Evolutionary conservation across 371 early-diverging fungal species (phyloP).

Genomic region (Sporodiniella umbellata): DNA sequence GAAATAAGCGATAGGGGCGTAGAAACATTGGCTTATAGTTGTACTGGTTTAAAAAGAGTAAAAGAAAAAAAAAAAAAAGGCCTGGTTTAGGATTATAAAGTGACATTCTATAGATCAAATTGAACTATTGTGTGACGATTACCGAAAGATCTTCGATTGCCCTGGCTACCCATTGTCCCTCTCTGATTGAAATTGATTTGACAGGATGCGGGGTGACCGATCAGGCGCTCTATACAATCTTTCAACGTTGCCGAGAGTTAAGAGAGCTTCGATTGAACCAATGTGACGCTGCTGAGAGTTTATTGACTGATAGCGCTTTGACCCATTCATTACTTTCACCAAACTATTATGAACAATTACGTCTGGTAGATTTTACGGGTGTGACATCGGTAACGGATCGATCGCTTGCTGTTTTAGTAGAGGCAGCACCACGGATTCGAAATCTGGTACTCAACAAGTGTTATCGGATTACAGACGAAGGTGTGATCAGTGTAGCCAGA

Average conservation of each 20-base stretch:
- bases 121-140: constrained; percentile 51
- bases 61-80: constrained; percentile 2
- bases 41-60: constrained; percentile 38
- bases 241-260: constrained; percentile 42
- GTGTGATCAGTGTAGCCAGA: constrained; percentile 45
- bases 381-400: constrained; percentile 48
- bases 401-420: constrained; percentile 39
- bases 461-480: constrained; percentile 48
- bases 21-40: constrained; percentile 22
- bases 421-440: constrained; percentile 55
- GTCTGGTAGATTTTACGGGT: constrained; percentile 57
- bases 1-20: constrained; percentile 36
- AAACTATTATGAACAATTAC: constrained; percentile 46
- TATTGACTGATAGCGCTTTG: constrained; percentile 45
- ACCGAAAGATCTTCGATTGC: constrained; percentile 48
- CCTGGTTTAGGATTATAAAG: neutral
- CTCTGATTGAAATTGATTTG: constrained; percentile 58
- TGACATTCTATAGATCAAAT: constrained; percentile 47
- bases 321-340: constrained; percentile 12
- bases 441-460: constrained; percentile 61
- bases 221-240: constrained; percentile 40
- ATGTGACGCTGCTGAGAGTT: constrained; percentile 9
- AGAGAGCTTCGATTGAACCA: constrained; percentile 52
- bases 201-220: constrained; percentile 53
- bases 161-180: constrained; percentile 51